A percentile compares a stretch with the other conserved stretches of the same genome.
Conservation (phyloP, 2,329 filamentous ascomycete species). For the Monosporascus sp. region DNA sequence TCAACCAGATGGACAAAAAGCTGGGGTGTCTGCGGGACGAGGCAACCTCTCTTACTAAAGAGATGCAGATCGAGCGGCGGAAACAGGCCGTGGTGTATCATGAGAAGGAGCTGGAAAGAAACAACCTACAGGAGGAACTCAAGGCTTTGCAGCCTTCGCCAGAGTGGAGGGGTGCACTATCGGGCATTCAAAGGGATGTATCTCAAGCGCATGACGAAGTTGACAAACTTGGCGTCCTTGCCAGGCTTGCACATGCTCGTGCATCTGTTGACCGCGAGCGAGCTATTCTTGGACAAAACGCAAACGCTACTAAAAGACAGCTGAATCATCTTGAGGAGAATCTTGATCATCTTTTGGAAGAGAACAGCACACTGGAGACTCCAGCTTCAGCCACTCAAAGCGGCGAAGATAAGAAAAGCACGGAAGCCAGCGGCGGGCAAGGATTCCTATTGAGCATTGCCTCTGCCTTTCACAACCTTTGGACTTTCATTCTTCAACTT, state of each 20-base stretch:
- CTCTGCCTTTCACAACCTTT: constrained; percentile 1
- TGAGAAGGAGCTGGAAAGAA: background rate
- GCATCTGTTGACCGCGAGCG: constrained; percentile 5
- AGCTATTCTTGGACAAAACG: background rate
- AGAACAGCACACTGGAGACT: constrained; percentile 2
- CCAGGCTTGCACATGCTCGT: constrained; percentile 5
- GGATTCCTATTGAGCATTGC: background rate
- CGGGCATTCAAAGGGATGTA: background rate
- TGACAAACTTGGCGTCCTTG: constrained; percentile 2
- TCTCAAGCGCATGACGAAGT: constrained; percentile 3
- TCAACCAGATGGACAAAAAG: constrained; percentile 1
- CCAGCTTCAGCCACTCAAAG: background rate
- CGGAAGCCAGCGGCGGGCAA: background rate
- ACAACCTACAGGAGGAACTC: background rate
- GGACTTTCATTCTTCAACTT: background rate
- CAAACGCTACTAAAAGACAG: background rate
- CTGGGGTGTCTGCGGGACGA: background rate
- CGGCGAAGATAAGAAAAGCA: background rate
- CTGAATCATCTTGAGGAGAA: background rate
- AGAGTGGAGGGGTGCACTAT: background rate
- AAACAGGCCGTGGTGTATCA: background rate
- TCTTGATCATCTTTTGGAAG: background rate
- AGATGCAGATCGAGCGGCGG: background rate
- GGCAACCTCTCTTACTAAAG: background rate
- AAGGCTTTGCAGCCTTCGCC: background rate